Percentiles rank a stretch among this genome's conserved stretches.
These are phyloP conservation scores for Geosmithia flava DNA, from an alignment of 2,329 filamentous ascomycete genomes.

Conservation along the genomic window DNA sequence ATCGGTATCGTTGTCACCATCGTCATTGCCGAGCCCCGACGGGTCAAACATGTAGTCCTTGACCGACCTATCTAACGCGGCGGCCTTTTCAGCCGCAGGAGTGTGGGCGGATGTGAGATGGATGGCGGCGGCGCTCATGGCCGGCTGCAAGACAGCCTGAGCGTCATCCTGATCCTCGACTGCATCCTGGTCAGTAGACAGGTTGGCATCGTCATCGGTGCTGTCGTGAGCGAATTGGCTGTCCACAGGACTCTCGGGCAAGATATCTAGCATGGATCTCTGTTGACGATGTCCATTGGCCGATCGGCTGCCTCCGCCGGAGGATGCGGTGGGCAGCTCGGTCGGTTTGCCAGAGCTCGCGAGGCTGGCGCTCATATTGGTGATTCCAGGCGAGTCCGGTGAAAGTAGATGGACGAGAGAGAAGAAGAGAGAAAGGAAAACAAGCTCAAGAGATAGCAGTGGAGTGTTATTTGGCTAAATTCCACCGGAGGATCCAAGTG, in stretches of 20 bases:
- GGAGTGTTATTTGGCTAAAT: not conserved
- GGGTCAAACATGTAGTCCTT: slow-evolving; percentile 13
- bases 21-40: slow-evolving; percentile 8
- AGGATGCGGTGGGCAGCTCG: not conserved
- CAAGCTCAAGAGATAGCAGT: not conserved
- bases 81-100: slow-evolving; percentile 44
- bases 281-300: not conserved
- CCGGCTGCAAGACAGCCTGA: slow-evolving; percentile 46
- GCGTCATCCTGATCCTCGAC: slow-evolving; percentile 39
- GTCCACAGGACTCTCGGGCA: not conserved
- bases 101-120: slow-evolving; percentile 41
- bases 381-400: not conserved
- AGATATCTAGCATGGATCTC: not conserved
- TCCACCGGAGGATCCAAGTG: not conserved
- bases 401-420: not conserved
- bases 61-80: slow-evolving; percentile 33
- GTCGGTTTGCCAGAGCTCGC: not conserved
- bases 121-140: slow-evolving; percentile 43
- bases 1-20: slow-evolving; percentile 6
- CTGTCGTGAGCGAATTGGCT: not conserved
- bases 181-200: slow-evolving; percentile 3
- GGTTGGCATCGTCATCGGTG: slow-evolving; percentile 2
- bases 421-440: not conserved
- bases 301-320: not conserved
- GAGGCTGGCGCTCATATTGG: not conserved